These are phyloP conservation scores for Colletotrichum plurivorum DNA, from an alignment of 2,329 filamentous ascomycete genomes.

Conservation along the genomic window DNA sequence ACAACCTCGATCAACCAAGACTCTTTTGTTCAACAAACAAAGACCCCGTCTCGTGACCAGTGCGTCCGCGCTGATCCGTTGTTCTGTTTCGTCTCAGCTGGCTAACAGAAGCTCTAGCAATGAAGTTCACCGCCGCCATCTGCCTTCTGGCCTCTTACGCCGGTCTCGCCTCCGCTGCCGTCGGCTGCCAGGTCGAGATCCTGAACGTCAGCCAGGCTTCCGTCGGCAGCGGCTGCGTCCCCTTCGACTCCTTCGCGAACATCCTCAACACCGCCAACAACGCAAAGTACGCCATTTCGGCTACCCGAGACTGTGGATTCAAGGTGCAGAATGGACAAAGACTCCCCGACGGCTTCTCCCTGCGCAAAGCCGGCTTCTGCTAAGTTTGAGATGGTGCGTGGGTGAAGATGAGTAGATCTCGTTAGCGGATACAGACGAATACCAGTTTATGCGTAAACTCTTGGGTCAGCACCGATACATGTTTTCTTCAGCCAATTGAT, in stretches of 20 bases:
- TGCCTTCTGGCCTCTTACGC: not conserved
- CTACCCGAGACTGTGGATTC: constrained; percentile 7
- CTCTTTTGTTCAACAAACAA: not conserved
- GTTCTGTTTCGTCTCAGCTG: not conserved
- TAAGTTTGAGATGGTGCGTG: not conserved
- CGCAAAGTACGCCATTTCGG: not conserved
- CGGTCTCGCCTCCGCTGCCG: not conserved
- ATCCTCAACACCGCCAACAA: not conserved
- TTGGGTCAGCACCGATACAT: no score
- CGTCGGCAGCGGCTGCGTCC: not conserved
- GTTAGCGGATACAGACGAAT: not conserved
- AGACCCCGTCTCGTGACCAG: not conserved
- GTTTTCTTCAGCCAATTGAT: no score
- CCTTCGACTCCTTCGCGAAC: not conserved
- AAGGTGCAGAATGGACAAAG: not conserved
- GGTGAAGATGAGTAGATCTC: not conserved
- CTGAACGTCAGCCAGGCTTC: constrained; percentile 5
- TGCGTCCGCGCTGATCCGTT: no score
- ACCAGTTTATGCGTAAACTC: not conserved
- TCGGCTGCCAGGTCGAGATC: constrained; percentile 8
- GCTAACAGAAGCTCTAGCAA: not conserved
- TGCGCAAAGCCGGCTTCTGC: constrained; percentile 18
- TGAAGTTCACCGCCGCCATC: constrained; percentile 4
- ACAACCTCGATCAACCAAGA: not conserved
- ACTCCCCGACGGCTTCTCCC: constrained; percentile 5